Percentiles rank a stretch among this genome's conserved stretches.
Evolutionary conservation across 305 asterid species (phyloP).

Genomic region (Solanum hybrid): DNA sequence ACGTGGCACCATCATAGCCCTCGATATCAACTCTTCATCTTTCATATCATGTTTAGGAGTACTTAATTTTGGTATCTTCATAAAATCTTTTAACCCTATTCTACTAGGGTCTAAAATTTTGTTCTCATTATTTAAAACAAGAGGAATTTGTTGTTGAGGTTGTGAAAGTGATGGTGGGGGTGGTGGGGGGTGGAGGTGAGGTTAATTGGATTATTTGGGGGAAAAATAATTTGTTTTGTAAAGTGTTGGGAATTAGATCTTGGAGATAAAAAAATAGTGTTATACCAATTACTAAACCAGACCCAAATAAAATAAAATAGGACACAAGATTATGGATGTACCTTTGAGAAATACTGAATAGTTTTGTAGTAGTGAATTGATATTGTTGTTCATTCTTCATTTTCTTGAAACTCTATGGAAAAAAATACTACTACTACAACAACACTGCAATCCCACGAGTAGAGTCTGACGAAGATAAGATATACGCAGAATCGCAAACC

Average conservation of each 20-base stretch:
- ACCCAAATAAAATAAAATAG: slow-evolving; percentile 52
- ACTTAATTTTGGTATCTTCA: slow-evolving; percentile 11
- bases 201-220: not conserved
- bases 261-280: slow-evolving; percentile 36
- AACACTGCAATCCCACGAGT: not conserved
- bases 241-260: slow-evolving; percentile 20
- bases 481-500: accelerated
- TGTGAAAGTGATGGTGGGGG: not conserved
- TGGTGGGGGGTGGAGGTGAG: not conserved
- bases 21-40: slow-evolving; percentile 56
- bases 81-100: slow-evolving; percentile 20
- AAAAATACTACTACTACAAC: not conserved
- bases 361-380: slow-evolving; percentile 14
- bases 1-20: slow-evolving; percentile 62
- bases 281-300: slow-evolving; percentile 58
- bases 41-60: slow-evolving; percentile 47
- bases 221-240: slow-evolving; percentile 26
- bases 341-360: slow-evolving; percentile 4
- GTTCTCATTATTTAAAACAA: not conserved
- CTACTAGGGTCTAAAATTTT: not conserved
- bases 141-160: not conserved
- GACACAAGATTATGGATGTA: slow-evolving; percentile 29
- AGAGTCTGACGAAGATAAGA: not conserved
- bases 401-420: not conserved
- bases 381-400: slow-evolving; percentile 25